Evolutionary conservation across 345 rosid genomes (phyloP), one percentile per base, ranked within the genome.

Genomic region (Trapa bicornis): DNA sequence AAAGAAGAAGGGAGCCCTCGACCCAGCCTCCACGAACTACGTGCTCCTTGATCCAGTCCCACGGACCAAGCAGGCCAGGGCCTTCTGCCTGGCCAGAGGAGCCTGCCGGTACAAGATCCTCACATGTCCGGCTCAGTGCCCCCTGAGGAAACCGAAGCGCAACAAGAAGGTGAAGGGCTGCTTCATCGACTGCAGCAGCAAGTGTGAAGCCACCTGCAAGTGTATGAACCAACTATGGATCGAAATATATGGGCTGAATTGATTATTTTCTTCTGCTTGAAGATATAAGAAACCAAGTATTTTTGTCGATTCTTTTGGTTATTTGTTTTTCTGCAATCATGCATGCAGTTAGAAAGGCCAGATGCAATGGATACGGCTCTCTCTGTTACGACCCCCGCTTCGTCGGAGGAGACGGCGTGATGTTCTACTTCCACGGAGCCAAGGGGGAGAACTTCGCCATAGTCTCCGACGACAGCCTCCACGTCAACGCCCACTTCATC

Each of bases 391-490:
- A 89, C 64, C 98, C 94, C 8, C 72, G 94, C 43, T 89, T 92
- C 68, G 79, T 92, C 0, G 96, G 96, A 17, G 96, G 98, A 15
- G 98, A 89, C 29, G 98, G 96, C 5, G 83, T 79, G 29, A 87
- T 92, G 94, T 89, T 92, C 77, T 92, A 89, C 72, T 89, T 92
- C 85, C 98, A 89, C 54, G 98, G 98, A 72, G 78, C 82, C 35
- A 84, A 79, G 61, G 96, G 87, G 37, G 94, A 94, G 68, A 92
- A 89, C 85, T 92, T 89, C 62, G 94, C 94, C 3, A 82, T 92
- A 6, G 85, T 87, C 62, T 89, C 96, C 2, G 98, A 92, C 32
- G 77, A 82, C 17, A 79, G 76, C 65, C 82, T 89, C 65, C 98
- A 92, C 48, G 87, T 92, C 76, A 92, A 92, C 69, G 96, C 96